These are phyloP conservation scores for Umbellularia californica DNA, from an alignment of 164 flowering plant species.

Conservation along the genomic window DNA sequence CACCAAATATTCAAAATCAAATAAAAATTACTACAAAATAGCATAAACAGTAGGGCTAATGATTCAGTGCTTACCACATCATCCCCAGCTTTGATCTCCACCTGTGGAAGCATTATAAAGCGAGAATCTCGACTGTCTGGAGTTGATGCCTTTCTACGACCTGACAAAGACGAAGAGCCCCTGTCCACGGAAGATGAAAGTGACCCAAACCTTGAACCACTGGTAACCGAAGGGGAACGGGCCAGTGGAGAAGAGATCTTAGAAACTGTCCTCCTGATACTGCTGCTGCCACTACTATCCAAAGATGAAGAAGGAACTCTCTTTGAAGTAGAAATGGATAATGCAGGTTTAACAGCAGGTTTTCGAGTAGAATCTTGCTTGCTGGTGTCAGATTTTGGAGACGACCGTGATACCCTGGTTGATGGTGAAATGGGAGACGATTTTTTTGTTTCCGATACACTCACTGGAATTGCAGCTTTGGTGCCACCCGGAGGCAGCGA, in stretches of 20 bases:
- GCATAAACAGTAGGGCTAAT: not conserved
- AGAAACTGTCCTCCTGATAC: constrained; percentile 40
- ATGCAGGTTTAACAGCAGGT: constrained; percentile 37
- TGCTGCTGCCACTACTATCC: constrained; percentile 57
- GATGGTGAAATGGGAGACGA: constrained; percentile 39
- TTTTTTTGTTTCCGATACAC: constrained; percentile 43
- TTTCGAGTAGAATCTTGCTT: constrained; percentile 39
- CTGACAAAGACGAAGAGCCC: constrained; percentile 48
- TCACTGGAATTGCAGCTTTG: constrained; percentile 24
- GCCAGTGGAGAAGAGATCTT: constrained; percentile 53
- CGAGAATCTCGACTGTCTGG: constrained; percentile 84
- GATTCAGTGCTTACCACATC: constrained; percentile 65
- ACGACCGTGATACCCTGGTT: constrained; percentile 32
- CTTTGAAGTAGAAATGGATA: constrained; percentile 45
- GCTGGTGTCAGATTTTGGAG: constrained; percentile 38
- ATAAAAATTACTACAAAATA: not conserved
- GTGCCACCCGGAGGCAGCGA: constrained; percentile 45
- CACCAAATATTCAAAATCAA: not conserved
- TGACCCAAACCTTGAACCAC: constrained; percentile 52
- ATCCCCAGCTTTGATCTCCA: constrained; percentile 87
- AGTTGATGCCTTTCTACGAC: constrained; percentile 51
- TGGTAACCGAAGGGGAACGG: constrained; percentile 51
- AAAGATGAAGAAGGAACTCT: constrained; percentile 45
- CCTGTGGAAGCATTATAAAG: constrained; percentile 82
- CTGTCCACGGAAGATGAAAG: constrained; percentile 56